phyloP scores from a whole-genome alignment of 495 filamentous ascomycete species.

The Penicillium cataractarum region DNA sequence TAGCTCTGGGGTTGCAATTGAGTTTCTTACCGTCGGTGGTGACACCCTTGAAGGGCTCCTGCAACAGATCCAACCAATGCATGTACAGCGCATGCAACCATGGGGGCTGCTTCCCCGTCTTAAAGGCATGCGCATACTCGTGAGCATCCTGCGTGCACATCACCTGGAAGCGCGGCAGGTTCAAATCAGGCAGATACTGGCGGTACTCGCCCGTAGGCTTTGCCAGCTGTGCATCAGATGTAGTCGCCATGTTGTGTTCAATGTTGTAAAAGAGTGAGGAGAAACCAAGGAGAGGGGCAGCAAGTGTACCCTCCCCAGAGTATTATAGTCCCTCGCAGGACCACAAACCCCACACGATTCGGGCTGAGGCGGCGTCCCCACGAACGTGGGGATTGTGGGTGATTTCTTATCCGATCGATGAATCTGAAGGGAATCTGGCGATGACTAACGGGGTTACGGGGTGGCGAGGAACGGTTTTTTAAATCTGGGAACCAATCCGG shows the following conservation, averaged over 20 bases:
- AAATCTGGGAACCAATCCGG: constrained; percentile 14
- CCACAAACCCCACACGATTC: constrained; percentile 25
- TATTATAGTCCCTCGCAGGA: constrained; percentile 18
- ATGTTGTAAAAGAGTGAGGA: neutral
- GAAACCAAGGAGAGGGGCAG: neutral
- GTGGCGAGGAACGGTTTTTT: constrained; percentile 11
- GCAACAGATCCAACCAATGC: constrained; percentile 66
- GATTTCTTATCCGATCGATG: constrained; percentile 27
- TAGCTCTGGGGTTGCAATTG: neutral
- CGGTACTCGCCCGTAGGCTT: constrained; percentile 53
- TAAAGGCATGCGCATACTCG: constrained; percentile 65
- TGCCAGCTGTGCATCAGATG: constrained; percentile 14
- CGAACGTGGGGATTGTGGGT: constrained; percentile 32
- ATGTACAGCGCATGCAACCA: constrained; percentile 70
- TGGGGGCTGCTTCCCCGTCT: constrained; percentile 59
- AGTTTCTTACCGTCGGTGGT: constrained; percentile 63
- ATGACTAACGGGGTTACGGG: neutral
- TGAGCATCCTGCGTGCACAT: constrained; percentile 66
- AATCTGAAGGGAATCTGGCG: neutral
- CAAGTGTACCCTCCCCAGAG: neutral
- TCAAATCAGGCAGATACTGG: constrained; percentile 64
- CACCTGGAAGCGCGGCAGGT: constrained; percentile 60
- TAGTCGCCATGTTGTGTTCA: constrained; percentile 4
- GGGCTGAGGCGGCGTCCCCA: constrained; percentile 24
- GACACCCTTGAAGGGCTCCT: constrained; percentile 73